Evolutionary conservation across 331 rosid species (phyloP), one percentile per base, ranked within the genome.

Genomic region (Malus hybrid): DNA sequence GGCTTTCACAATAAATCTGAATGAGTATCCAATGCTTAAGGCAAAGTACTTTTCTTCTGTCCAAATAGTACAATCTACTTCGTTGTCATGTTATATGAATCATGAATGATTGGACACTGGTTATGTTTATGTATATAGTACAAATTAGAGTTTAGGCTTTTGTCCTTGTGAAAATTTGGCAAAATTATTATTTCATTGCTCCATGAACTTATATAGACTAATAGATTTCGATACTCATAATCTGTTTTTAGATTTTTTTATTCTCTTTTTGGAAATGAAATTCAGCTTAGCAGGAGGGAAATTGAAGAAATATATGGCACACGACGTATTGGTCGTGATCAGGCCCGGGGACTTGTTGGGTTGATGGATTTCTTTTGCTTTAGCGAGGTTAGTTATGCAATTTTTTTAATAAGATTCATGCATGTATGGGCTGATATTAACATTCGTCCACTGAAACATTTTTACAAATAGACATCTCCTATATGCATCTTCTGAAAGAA

Each of bases 341-440:
- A 94, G 77, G 97, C 96, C 50, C 90, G 79, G 56, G 84, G 85
- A 20, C 96, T 94, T 80, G 95, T 86, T 85, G 92, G 90, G 79
- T 83, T 94, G 83, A 94, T 94, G 98, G 98, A 94, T 87, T 88
- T 94, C 83, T 94, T 94, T 83, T 94, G 98, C 87, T 91, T 94
- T 78, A 94, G 96, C 73, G 98, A 94, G 97, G 98, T 91, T 52
- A 60, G 91, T 85, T 73, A 74, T 39, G 13, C 33, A 10, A 31
- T 16, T 50, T 2, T 28, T 6, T 24, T 1, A 19, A 69, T 6
- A 32, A 44, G 59, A 32, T 12, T 56, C 36, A 71, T 65, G 57
- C 46, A 7, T 24, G 10, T 3, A 18, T 15, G 33, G 27, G 73
- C 66, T 46, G 7, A 10, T 63, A 16, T 27, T 5, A 44, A 46